Evolutionary conservation across 495 filamentous ascomycete genomes (phyloP).

Genomic region (Trichocladium antarcticum): DNA sequence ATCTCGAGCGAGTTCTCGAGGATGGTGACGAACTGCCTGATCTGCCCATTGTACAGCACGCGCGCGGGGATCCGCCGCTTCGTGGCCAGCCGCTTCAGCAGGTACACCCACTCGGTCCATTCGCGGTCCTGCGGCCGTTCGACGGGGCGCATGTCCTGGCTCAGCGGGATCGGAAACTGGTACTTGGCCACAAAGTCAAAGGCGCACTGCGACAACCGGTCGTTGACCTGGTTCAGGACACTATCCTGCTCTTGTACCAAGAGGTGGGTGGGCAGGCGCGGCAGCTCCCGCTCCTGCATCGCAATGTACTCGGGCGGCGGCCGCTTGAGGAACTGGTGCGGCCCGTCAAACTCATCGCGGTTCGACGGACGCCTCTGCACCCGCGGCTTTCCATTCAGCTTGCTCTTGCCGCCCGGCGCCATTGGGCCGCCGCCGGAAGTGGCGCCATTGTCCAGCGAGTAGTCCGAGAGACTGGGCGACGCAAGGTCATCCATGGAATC

Average conservation of each 20-base stretch:
- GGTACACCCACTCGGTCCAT: constrained; percentile 88
- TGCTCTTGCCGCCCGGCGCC: constrained; percentile 33
- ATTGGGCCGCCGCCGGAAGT: constrained; percentile 17
- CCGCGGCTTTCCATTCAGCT: constrained; percentile 40
- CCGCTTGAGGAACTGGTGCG: constrained; percentile 63
- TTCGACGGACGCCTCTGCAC: constrained; percentile 65
- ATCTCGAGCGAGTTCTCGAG: constrained; percentile 77
- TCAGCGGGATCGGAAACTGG: constrained; percentile 73
- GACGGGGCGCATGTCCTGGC: constrained; percentile 69
- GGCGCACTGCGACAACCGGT: constrained; percentile 70
- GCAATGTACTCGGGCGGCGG: constrained; percentile 55
- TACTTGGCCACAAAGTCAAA: constrained; percentile 86
- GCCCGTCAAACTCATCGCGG: constrained; percentile 81
- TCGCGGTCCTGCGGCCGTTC: constrained; percentile 69
- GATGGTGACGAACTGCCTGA: constrained; percentile 76
- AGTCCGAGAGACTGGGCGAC: constrained; percentile 36
- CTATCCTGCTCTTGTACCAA: constrained; percentile 73
- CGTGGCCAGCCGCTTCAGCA: constrained; percentile 74
- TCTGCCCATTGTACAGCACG: constrained; percentile 77
- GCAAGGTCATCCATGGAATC: constrained; percentile 40
- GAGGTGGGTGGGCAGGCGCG: constrained; percentile 70
- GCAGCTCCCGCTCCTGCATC: constrained; percentile 65
- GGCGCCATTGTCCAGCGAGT: constrained; percentile 29
- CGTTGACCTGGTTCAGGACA: constrained; percentile 68
- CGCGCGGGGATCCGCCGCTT: constrained; percentile 74